These are phyloP conservation scores for Didymella sp. DNA, from an alignment of 2,329 filamentous ascomycete species.

Conservation along the genomic window DNA sequence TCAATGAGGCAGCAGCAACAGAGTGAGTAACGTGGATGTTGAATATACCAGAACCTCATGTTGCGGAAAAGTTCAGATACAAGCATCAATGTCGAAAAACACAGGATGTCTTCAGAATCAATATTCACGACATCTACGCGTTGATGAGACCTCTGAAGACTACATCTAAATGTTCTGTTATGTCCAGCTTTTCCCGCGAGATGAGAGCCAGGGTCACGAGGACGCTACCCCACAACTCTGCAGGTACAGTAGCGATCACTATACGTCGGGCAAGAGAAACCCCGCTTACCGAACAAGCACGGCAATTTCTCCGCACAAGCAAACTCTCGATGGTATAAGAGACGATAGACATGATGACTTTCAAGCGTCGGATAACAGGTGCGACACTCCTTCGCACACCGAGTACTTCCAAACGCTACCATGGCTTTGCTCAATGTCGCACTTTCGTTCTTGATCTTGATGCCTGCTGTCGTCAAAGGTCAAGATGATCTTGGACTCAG, in stretches of 20 bases:
- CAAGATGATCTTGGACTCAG: conserved; percentile 33
- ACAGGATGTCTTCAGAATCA: no score
- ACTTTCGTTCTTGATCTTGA: conserved; percentile 7
- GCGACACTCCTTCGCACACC: background rate
- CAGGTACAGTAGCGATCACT: conserved; percentile 1
- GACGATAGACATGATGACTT: background rate
- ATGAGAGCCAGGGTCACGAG: background rate
- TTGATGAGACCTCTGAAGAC: no score
- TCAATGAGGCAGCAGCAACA: background rate
- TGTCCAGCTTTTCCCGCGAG: no score
- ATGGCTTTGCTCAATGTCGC: conserved; percentile 8
- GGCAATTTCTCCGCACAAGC: conserved; percentile 10
- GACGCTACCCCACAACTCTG: conserved; percentile 6
- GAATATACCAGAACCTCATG: no score
- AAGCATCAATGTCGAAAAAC: no score
- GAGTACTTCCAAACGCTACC: background rate
- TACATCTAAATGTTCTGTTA: no score
- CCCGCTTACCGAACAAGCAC: conserved; percentile 5
- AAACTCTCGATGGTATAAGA: background rate
- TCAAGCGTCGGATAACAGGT: background rate
- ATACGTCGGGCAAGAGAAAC: background rate
- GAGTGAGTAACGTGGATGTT: background rate
- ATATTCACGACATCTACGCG: no score
- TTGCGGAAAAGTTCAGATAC: no score
- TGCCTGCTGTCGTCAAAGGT: conserved; percentile 3